A percentile compares a stretch with the other conserved stretches of the same genome.
Evolutionary conservation across 2,329 filamentous ascomycete species (phyloP).

Genomic region (Scopulariopsis brevicaulis): DNA sequence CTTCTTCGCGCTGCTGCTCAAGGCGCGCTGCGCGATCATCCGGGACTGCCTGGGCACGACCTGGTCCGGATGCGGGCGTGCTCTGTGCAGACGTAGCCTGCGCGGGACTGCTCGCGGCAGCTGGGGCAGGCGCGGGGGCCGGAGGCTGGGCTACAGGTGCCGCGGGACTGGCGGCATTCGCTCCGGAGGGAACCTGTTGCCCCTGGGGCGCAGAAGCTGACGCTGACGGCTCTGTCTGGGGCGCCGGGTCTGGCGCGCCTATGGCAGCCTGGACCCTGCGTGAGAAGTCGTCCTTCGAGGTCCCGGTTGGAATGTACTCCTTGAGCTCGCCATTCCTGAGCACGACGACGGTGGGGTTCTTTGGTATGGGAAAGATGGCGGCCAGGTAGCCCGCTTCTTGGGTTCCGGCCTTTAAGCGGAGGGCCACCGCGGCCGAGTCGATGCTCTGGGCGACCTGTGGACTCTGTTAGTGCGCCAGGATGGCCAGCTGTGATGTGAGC

Average conservation of each 20-base stretch:
- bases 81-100: background rate
- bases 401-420: slow-evolving; percentile 61
- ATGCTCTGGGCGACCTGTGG: slow-evolving; percentile 38
- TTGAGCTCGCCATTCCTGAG: slow-evolving; percentile 70
- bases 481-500: background rate
- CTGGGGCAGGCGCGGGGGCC: background rate
- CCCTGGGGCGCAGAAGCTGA: slow-evolving; percentile 7
- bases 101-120: background rate
- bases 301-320: slow-evolving; percentile 60
- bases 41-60: slow-evolving; percentile 22
- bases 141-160: slow-evolving; percentile 6
- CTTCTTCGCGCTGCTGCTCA: slow-evolving; percentile 26
- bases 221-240: slow-evolving; percentile 6
- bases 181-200: background rate
- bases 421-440: slow-evolving; percentile 50
- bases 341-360: slow-evolving; percentile 67
- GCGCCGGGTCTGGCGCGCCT: slow-evolving; percentile 10
- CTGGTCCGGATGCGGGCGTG: background rate
- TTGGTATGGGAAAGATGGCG: slow-evolving; percentile 71
- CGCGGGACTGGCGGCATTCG: slow-evolving; percentile 6
- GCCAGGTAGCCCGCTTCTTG: slow-evolving; percentile 73
- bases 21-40: slow-evolving; percentile 37
- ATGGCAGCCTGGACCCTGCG: slow-evolving; percentile 24
- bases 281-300: slow-evolving; percentile 55
- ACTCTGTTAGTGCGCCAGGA: background rate